Percentiles rank a stretch among this genome's conserved stretches.
Evolutionary conservation across 306 rosid genomes (phyloP).

Genomic region (Clitoria ternatea): DNA sequence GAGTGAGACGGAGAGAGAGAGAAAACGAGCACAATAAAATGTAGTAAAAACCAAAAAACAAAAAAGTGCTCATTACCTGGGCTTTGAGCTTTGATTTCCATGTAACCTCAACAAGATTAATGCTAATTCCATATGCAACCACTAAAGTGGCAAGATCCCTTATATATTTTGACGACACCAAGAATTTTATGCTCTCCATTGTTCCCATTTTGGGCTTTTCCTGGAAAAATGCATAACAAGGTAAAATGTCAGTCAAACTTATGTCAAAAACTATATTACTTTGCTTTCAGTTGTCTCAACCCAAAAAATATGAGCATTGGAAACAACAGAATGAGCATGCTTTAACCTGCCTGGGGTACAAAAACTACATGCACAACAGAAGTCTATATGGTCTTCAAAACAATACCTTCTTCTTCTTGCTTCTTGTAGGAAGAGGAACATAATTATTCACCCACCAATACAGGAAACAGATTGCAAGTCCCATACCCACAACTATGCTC

Average conservation of each 20-base stretch:
- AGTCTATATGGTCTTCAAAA: neutral
- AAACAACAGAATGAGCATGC: neutral
- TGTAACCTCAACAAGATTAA: conserved; percentile 97
- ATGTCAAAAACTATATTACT: neutral
- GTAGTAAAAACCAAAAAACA: neutral
- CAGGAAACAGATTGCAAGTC: conserved; percentile 64
- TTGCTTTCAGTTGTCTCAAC: neutral
- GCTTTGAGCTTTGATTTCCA: conserved; percentile 99
- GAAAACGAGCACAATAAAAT: neutral
- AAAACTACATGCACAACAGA: neutral
- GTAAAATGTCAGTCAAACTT: neutral
- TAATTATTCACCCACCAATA: conserved; percentile 95
- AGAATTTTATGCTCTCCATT: conserved; percentile 98
- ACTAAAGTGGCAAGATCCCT: conserved; percentile 98
- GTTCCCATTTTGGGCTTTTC: conserved; percentile 96
- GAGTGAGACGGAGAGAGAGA: neutral
- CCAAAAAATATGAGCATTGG: neutral
- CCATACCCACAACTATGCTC: conserved; percentile 93
- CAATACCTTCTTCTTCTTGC: conserved; percentile 95
- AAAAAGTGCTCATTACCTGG: conserved; percentile 53
- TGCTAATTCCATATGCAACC: conserved; percentile 98
- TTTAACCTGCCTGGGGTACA: neutral
- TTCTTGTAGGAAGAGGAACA: conserved; percentile 86
- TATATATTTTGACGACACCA: conserved; percentile 88
- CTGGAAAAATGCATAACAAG: conserved; percentile 39